Evolutionary conservation across 2,329 filamentous ascomycete species (phyloP).

Genomic region (Sporothrix euskadiensis): DNA sequence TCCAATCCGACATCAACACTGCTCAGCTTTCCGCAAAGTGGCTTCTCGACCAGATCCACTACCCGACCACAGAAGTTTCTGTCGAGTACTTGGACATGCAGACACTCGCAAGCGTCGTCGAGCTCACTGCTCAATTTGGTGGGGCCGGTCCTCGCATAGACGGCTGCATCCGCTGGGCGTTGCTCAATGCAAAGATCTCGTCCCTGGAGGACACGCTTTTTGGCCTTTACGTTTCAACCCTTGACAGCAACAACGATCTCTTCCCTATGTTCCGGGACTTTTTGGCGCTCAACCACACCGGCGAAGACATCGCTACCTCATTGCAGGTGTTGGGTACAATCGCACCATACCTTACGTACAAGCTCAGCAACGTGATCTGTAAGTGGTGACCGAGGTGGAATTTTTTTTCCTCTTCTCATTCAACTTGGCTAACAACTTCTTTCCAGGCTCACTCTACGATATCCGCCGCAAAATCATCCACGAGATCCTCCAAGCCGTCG

Average conservation of each 20-base stretch:
- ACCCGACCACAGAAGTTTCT: not conserved
- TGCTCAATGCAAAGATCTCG: not conserved
- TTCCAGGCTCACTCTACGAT: not conserved
- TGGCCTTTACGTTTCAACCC: not conserved
- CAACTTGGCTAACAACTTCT: not conserved
- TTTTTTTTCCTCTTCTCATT: not conserved
- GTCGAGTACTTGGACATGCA: not conserved
- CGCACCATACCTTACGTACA: not conserved
- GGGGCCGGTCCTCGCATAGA: not conserved
- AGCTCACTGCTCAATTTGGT: not conserved
- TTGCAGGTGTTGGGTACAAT: not conserved
- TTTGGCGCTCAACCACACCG: not conserved
- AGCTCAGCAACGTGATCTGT: not conserved
- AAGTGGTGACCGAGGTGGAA: not conserved
- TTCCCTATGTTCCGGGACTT: not conserved
- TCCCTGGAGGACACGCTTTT: not conserved
- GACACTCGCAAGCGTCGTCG: not conserved
- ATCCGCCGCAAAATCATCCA: slow-evolving; percentile 3
- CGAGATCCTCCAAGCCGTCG: not conserved
- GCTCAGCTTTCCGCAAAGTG: not conserved
- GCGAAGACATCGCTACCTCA: not conserved
- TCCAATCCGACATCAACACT: not conserved
- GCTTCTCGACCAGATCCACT: slow-evolving; percentile 1
- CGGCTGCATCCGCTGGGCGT: not conserved
- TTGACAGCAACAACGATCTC: not conserved